Percentiles rank a stretch among this genome's conserved stretches.
Evolutionary conservation across 2,329 filamentous ascomycete genomes (phyloP).

Genomic region (Verticillium longisporum): DNA sequence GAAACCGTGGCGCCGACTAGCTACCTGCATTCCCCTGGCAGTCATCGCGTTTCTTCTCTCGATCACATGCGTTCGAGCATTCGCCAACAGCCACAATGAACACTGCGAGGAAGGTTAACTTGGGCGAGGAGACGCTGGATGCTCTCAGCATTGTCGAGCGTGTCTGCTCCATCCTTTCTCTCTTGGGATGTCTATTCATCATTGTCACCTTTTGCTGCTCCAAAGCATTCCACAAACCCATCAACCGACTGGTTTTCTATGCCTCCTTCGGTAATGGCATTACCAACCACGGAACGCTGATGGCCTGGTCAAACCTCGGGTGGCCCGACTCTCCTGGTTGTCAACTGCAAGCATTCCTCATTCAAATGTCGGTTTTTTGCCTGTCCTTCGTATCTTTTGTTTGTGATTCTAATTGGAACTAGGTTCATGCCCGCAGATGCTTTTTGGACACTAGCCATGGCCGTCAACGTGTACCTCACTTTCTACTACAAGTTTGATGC

Average conservation of each 20-base stretch:
- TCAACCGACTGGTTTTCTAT: conserved; percentile 79
- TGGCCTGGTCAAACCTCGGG: conserved; percentile 55
- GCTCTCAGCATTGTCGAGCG: conserved; percentile 60
- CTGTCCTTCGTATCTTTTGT: conserved; percentile 6
- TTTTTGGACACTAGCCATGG: conserved; percentile 75
- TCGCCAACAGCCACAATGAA: not conserved
- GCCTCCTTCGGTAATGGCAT: conserved; percentile 77
- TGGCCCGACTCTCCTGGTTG: conserved; percentile 46
- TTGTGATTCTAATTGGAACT: not conserved
- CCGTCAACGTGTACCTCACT: conserved; percentile 74
- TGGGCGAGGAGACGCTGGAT: conserved; percentile 30
- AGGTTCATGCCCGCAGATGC: conserved; percentile 76
- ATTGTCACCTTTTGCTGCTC: conserved; percentile 64
- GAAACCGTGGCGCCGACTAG: not conserved
- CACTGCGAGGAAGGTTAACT: not conserved
- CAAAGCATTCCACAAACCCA: conserved; percentile 71
- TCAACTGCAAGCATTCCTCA: conserved; percentile 70
- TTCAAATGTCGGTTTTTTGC: conserved; percentile 62
- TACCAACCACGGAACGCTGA: conserved; percentile 69
- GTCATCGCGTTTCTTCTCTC: not conserved
- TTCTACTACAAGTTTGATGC: conserved; percentile 71
- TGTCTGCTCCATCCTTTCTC: conserved; percentile 61
- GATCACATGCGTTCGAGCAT: not conserved
- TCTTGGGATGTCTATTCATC: conserved; percentile 65
- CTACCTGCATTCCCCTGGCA: not conserved